Base-by-base conservation (phyloP, 2,329 filamentous ascomycete species). In the Rhinocladiella similis region DNA sequence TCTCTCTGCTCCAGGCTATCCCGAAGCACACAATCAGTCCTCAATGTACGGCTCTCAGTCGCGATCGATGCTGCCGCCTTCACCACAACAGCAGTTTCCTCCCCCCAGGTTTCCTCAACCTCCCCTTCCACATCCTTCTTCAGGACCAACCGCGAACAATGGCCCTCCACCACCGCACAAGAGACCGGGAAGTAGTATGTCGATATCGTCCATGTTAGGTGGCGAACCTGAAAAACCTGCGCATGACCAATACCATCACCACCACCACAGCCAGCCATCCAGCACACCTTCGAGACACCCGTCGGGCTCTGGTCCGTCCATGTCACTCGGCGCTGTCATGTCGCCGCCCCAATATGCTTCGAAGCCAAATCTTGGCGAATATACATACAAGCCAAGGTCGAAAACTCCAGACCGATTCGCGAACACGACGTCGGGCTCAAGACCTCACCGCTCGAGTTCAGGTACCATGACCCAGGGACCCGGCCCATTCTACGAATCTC, bases 201-300 rank as follows among this genome's bases (percentile, higher is more conserved):
- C 86, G 46, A 89, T 89, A 70, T 87, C 85, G n/a, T 86, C 86
- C 43, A 83, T 90, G 72, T 80, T 89, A 57, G 86, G 85, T 43
- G 77, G 76, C 12, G 79, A 81, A 63, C 66, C 78, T 46, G 72
- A 79, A 48, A 74, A 73, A 53, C 51, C 59, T 65, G 72, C 39
- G 71, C 72, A 69, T 78, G 79, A 70, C 76, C 77, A 33, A 12
- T 33, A 33, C 10, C 29, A 67, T 72, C 69, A 58, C 25, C 69
- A 58, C 25, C 46, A 46, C 27, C 55, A 66, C 71, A 68, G 61
- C 69, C 72, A 50, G 71, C 70, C 50, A 72, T 77, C 48, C 76
- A 82, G 56, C 39, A 47, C 48, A 38, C 50, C 49, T 29, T 57
- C 63, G 6, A 55, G 53, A 27, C 56, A 57, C 14, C 55, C 70